A percentile compares a stretch with the other conserved stretches of the same genome.
phyloP scores from a whole-genome alignment of 331 rosid genomes.

The Dryas integrifolia region DNA sequence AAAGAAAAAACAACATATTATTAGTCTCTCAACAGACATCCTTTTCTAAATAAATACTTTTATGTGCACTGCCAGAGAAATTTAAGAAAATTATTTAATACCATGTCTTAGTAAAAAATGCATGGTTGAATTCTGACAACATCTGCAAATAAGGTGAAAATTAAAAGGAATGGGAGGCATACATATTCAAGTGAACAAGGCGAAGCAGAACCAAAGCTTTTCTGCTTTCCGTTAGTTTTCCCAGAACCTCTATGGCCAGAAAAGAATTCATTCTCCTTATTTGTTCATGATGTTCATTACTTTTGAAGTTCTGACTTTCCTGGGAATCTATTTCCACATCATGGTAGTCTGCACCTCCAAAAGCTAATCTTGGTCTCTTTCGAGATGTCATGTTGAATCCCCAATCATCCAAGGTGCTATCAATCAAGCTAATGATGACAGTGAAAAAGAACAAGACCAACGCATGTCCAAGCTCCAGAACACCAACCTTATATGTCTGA shows the following conservation, averaged over 20 bases:
- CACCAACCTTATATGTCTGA: constrained; percentile 35
- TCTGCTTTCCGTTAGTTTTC: constrained; percentile 55
- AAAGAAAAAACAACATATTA: constrained; percentile 10
- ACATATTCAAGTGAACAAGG: constrained; percentile 71
- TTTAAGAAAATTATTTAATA: not conserved
- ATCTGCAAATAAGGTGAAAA: constrained; percentile 8
- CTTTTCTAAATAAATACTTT: not conserved
- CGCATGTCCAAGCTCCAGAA: constrained; percentile 61
- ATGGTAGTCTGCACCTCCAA: constrained; percentile 24
- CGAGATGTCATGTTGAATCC: constrained; percentile 36
- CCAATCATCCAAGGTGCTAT: constrained; percentile 56
- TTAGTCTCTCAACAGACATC: constrained; percentile 2
- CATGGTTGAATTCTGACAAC: not conserved
- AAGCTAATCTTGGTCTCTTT: constrained; percentile 38
- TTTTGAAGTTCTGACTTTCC: constrained; percentile 20
- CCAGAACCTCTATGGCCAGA: constrained; percentile 64
- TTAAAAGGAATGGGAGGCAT: constrained; percentile 22
- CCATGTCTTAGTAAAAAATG: not conserved
- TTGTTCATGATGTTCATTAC: constrained; percentile 40
- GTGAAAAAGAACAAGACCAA: constrained; percentile 55
- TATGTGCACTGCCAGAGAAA: not conserved
- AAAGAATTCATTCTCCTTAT: constrained; percentile 52
- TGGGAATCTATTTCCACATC: constrained; percentile 47
- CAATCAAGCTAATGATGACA: constrained; percentile 47
- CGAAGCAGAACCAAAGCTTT: constrained; percentile 59